A percentile compares a stretch with the other conserved stretches of the same genome.
These are phyloP conservation scores for Saccharomyces uvarum DNA, from an alignment of 1,139 yeast genomes.

Conservation along the genomic window DNA sequence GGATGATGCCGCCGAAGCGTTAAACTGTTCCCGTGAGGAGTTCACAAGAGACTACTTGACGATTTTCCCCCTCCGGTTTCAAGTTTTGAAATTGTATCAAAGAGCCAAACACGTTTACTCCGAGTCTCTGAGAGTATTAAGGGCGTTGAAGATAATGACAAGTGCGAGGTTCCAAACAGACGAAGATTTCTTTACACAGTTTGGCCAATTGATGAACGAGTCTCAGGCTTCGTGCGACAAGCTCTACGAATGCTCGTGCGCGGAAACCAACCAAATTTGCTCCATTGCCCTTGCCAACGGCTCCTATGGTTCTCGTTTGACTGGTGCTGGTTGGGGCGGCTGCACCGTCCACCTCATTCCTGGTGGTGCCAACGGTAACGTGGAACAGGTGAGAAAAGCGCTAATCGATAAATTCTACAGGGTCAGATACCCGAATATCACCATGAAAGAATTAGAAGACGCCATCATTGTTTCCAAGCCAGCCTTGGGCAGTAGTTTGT, in stretches of 20 bases:
- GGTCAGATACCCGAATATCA: conserved; percentile 37
- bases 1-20: conserved; percentile 41
- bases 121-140: conserved; percentile 56
- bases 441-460: conserved; percentile 37
- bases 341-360: conserved; percentile 58
- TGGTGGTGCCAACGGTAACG: conserved; percentile 36
- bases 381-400: conserved; percentile 41
- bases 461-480: conserved; percentile 51
- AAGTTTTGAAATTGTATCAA: conserved; percentile 47
- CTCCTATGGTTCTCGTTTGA: conserved; percentile 58
- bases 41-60: conserved; percentile 43
- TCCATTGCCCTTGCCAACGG: conserved; percentile 49
- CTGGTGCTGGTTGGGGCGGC: conserved; percentile 84
- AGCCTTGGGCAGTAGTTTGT: conserved; percentile 37
- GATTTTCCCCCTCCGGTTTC: conserved; percentile 51
- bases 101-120: conserved; percentile 57
- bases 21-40: conserved; percentile 40
- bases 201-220: conserved; percentile 53
- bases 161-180: conserved; percentile 12
- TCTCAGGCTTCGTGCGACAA: conserved; percentile 49
- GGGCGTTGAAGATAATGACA: conserved; percentile 40
- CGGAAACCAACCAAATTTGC: conserved; percentile 47
- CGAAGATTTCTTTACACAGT: conserved; percentile 32
- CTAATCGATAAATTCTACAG: conserved; percentile 45
- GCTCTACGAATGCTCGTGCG: conserved; percentile 49